Base-by-base conservation (phyloP, 345 rosid species). In the Gossypium bickii region DNA sequence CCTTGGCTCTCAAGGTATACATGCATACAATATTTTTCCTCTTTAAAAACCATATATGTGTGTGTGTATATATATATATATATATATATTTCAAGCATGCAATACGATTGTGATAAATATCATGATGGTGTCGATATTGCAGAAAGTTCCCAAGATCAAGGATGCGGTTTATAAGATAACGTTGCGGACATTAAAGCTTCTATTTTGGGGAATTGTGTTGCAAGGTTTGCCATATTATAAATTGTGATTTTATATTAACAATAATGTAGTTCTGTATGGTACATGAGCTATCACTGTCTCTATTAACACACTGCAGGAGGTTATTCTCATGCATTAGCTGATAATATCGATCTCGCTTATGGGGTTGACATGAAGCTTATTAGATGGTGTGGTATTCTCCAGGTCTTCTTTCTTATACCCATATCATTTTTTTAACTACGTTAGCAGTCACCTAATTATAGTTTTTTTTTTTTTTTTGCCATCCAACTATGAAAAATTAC, bases 361-460 rank as follows among this genome's bases (percentile, higher is more conserved):
- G 93, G 93, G 58, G 93, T 85, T 56, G 87, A 87, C 86, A 86
- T 87, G 93, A 85, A 86, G 70, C 17, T 55, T 0, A 85, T 89
- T n/a, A 73, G 90, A 16, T 89, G 89, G 93, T 86, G 76, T 16
- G 91, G 93, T 63, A 89, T 89, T 76, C 89, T 87, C 20, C 91
- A 89, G 93, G 91, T 89, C 27, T 49, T 15, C 2, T 47, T 13
- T 44, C 2, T 25, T 22, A 53, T 48, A 20, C 12, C 34, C 34
- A 1, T 29, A 29, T 29, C 34, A 29, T 0, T 29, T 29, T 29
- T 29, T 3, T 27, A 27, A 27, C 3, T 3, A 25, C 0, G 27
- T 27, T 27, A 27, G 29, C 2, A 29, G 34, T 29, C 5, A 29
- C 34, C 3, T 3, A 27, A 27, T 27, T 27, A 27, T 27, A 25